Percentiles rank a stretch among this genome's conserved stretches.
Conservation (phyloP, 139 green algal species). For the Desmodesmus armatus region DNA sequence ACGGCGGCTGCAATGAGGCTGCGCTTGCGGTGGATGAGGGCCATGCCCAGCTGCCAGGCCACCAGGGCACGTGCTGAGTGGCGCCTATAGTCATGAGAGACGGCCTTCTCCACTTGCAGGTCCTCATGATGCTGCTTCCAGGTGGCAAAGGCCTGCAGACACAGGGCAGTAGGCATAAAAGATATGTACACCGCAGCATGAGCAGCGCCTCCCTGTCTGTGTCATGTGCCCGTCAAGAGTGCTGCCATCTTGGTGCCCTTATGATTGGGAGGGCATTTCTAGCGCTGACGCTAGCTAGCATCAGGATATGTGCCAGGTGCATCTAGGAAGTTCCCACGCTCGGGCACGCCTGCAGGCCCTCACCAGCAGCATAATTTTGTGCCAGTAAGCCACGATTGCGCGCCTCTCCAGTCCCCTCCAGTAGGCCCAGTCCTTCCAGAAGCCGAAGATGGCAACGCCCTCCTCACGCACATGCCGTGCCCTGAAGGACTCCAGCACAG, state of each 20-base stretch:
- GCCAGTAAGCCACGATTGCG: conserved; percentile 24
- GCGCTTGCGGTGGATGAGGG: conserved; percentile 21
- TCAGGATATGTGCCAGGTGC: no score
- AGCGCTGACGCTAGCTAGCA: no score
- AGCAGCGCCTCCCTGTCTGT: no score
- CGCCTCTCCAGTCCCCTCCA: neutral
- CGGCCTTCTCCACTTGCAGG: neutral
- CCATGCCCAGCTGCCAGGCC: conserved; percentile 32
- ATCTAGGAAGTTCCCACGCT: no score
- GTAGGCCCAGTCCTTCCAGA: conserved; percentile 26
- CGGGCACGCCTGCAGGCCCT: no score
- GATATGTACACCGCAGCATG: no score
- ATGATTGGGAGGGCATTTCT: no score
- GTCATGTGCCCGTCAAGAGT: no score
- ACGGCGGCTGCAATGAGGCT: neutral
- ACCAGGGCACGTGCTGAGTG: neutral
- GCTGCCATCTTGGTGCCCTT: no score
- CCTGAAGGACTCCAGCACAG: conserved; percentile 7
- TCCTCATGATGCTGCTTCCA: conserved; percentile 29
- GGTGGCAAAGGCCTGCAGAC: conserved; percentile 25
- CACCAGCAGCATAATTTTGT: conserved; percentile 30
- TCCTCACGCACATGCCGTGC: conserved; percentile 23
- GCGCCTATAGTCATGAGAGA: neutral
- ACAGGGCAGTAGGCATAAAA: no score
- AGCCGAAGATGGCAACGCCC: neutral